Evolutionary conservation across 2,329 filamentous ascomycete genomes (phyloP), one percentile per base, ranked within the genome.

Genomic region (Gremmenia infestans): DNA sequence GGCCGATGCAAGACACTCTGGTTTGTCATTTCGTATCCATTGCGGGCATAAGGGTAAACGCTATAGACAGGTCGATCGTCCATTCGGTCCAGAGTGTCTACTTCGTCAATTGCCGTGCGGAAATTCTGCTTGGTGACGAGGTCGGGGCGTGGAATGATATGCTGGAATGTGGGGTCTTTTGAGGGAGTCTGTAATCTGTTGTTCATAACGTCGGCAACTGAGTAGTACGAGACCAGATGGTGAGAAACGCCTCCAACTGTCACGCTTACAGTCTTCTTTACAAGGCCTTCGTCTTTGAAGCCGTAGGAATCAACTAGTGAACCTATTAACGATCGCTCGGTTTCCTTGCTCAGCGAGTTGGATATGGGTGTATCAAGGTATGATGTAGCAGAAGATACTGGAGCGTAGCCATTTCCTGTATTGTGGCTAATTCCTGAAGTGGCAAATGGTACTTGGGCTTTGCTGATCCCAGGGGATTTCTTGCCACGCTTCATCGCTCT

Each of bases 211-310:
- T 96, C 91, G 5, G 89, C 83, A 11, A 93, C 79, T 45, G 77
- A 89, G 74, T 96, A 96, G 70, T 97, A 97, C 15, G 88, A 92
- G 42, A 96, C 91, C 51, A 97, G 75, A 66, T 96, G 91, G 67
- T 96, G 91, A 2, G 84, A 85, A 2, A 91, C 81, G 2, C 87
- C 87, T 25, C 86, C 80, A 50, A 87, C 84, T 2, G 81, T 84
- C 40, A 96, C 83, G 64, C 87, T 93, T 72, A 96, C 91, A 0
- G 91, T 96, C 77, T 96, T 96, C 79, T 97, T 97, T 60, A 96
- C 82, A 42, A 97, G 74, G 0, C 92, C 91, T 1, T 84, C 81
- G 14, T 84, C 78, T 67, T 94, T 94, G 79, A 96, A 96, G 35
- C 85, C 83, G 65, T 96, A 96, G 0, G 88, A 91, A 72, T 96